Percentiles rank a stretch among this genome's conserved stretches.
Conservation (phyloP, 2,329 filamentous ascomycete species). For the Penicillium sp. region DNA sequence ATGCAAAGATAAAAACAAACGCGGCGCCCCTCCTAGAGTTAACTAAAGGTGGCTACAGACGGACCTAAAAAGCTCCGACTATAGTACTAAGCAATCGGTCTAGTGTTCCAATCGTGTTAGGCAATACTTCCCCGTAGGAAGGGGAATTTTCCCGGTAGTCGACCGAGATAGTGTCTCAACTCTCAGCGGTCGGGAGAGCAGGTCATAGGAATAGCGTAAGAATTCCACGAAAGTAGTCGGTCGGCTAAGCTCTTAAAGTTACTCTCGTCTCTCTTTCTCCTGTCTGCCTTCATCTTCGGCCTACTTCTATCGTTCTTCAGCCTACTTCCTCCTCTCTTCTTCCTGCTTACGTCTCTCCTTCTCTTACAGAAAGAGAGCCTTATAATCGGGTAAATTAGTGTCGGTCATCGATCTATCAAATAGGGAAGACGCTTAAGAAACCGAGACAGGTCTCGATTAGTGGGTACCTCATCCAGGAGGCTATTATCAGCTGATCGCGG, state of each 20-base stretch:
- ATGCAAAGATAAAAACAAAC: conserved; percentile 22
- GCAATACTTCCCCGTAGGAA: conserved; percentile 35
- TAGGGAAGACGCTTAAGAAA: neutral
- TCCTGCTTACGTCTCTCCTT: too few species aligned
- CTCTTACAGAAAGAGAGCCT: too few species aligned
- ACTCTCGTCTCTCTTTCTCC: too few species aligned
- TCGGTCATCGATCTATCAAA: conserved; percentile 15
- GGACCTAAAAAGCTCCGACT: conserved; percentile 4
- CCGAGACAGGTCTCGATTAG: conserved; percentile 1
- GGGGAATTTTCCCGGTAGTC: conserved; percentile 32
- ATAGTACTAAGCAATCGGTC: conserved; percentile 24
- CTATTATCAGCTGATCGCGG: conserved; percentile 8
- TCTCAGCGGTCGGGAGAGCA: too few species aligned
- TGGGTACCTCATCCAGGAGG: neutral
- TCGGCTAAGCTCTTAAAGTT: too few species aligned
- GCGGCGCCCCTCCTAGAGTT: conserved; percentile 16
- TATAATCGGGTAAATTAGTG: too few species aligned
- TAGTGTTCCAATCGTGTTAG: too few species aligned
- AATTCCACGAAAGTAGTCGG: too few species aligned
- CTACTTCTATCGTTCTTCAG: too few species aligned
- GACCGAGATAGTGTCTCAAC: conserved; percentile 19
- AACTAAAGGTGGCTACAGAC: neutral
- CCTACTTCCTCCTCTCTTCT: too few species aligned
- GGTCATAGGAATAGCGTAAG: too few species aligned
- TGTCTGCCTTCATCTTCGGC: too few species aligned